Evolutionary conservation across 1,284 basidiomycete species (phyloP), one percentile per base, ranked within the genome.

Genomic region (Omphalotus olearius): DNA sequence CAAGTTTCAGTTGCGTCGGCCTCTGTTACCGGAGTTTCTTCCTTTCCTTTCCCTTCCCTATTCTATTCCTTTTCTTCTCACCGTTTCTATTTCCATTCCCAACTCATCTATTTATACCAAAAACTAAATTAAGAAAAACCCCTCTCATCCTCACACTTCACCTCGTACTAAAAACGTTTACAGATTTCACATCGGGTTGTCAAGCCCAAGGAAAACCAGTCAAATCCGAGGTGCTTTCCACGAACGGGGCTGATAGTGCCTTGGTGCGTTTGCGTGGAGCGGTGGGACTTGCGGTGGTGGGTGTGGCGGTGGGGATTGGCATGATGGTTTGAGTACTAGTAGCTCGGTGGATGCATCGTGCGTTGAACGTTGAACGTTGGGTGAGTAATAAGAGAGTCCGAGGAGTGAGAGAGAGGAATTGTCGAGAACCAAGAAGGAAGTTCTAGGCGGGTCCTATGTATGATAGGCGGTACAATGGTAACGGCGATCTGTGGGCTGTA

Each of bases 181-280:
- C 25, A 47, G 46, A 28, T 30, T 47, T 47, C 16, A 40, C 37
- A 4, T 40, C 46, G 10, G 46, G 37, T n/a, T 47, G 46, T 18
- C 23, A 23, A 20, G 23, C 46, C 3, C 38, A 47, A 13, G 37
- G 37, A 16, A 47, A 36, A 11, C 16, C 46, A 3, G 46, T 47
- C 20, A 23, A 47, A n/a, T 38, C 17, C 4, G 16, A 47, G 23
- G 18, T 16, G 33, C 17, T 37, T 10, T 9, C 23, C 10, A 23
- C 18, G 38, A 43, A 43, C 7, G 41, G 18, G 41, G 46, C 37
- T 17, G 37, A 2, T 28, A 7, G 20, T 39, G 11, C 13, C 16
- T 13, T 37, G 14, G 5, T 23, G 2, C n/a, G 20, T 16, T 20
- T 40, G 20, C 6, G 20, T 2, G 9, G 16, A 6, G n/a, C 16